A percentile compares a stretch with the other conserved stretches of the same genome.
Conservation (phyloP, 164 flowering plant genomes). For the Chimonanthus praecox region DNA sequence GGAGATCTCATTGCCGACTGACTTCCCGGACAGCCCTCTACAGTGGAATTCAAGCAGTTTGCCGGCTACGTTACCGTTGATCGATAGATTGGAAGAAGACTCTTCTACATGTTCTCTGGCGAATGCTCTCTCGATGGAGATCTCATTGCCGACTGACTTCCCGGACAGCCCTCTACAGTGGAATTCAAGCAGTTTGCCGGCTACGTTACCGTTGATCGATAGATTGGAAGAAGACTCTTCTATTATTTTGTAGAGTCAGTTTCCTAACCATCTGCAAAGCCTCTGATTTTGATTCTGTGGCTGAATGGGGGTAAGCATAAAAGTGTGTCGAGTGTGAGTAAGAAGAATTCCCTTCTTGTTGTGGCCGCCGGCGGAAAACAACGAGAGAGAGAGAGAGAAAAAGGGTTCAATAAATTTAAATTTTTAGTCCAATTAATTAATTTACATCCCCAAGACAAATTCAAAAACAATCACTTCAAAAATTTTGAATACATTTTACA, state of each 20-base stretch:
- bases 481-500: no score
- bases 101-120: slow-evolving; percentile 11
- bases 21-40: slow-evolving; percentile 21
- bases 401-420: no score
- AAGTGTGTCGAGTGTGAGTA: no score
- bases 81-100: slow-evolving; percentile 13
- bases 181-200: slow-evolving; percentile 27
- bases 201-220: slow-evolving; percentile 16
- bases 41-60: slow-evolving; percentile 22
- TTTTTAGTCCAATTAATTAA: no score
- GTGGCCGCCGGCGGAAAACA: no score
- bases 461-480: no score
- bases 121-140: background rate
- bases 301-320: no score
- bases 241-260: slow-evolving; percentile 29
- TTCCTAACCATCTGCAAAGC: slow-evolving; percentile 11
- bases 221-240: slow-evolving; percentile 20
- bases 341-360: no score
- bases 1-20: slow-evolving; percentile 11
- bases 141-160: slow-evolving; percentile 14
- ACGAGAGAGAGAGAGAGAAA: no score
- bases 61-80: slow-evolving; percentile 24
- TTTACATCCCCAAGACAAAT: no score
- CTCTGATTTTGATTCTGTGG: no score
- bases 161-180: slow-evolving; percentile 20